phyloP scores from a whole-genome alignment of 164 flowering plant species.

The Nelumbo lutea region DNA sequence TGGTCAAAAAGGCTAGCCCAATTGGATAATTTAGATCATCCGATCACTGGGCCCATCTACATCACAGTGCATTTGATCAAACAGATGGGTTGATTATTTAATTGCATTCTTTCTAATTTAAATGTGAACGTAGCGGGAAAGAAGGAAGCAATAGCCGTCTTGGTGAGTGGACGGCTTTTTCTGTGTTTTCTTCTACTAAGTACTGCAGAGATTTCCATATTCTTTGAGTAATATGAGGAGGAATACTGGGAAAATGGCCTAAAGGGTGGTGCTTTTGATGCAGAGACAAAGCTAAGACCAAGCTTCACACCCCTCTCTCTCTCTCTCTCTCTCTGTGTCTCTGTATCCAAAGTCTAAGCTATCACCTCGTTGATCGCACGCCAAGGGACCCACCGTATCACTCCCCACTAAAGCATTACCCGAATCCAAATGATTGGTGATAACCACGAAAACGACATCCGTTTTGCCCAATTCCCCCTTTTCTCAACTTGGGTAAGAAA shows the following conservation, averaged over 20 bases:
- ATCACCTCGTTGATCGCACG: slow-evolving; percentile 5
- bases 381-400: slow-evolving; percentile 16
- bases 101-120: not conserved
- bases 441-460: slow-evolving; percentile 1
- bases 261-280: slow-evolving; percentile 15
- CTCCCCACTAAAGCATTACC: slow-evolving; percentile 5
- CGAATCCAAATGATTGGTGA: slow-evolving; percentile 19
- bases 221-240: not conserved
- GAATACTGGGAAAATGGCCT: too few species aligned
- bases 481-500: not conserved
- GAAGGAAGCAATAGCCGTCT: not conserved
- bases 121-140: not conserved
- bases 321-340: too few species aligned
- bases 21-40: not conserved
- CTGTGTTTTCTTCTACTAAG: too few species aligned
- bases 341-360: too few species aligned
- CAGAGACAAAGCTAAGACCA: not conserved
- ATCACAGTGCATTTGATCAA: not conserved
- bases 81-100: not conserved
- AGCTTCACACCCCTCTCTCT: slow-evolving; percentile 1
- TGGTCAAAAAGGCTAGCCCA: too few species aligned
- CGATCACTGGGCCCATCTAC: not conserved
- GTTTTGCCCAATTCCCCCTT: not conserved
- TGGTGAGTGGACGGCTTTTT: too few species aligned
- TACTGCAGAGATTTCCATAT: not conserved